These are phyloP conservation scores for Ophiostoma tasmaniense DNA, from an alignment of 2,329 filamentous ascomycete genomes.

Conservation along the genomic window DNA sequence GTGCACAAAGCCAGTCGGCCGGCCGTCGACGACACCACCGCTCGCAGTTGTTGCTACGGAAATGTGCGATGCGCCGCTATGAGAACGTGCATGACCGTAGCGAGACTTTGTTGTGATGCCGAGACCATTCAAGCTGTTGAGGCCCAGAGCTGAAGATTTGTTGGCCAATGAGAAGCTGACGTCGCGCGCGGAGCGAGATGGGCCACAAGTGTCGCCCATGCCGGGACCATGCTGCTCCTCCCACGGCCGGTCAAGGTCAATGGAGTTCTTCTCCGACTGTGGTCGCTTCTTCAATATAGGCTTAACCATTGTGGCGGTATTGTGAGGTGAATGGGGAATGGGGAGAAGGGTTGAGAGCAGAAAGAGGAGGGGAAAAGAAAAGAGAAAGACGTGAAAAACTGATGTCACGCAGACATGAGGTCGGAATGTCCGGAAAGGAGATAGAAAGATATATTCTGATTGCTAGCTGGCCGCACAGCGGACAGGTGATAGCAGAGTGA, in stretches of 20 bases:
- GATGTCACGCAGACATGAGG: constrained; percentile 4
- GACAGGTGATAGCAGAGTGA: background rate
- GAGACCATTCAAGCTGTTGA: background rate
- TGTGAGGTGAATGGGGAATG: constrained; percentile 17
- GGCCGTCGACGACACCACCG: constrained; percentile 34
- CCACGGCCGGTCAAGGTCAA: constrained; percentile 53
- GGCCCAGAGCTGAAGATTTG: constrained; percentile 18
- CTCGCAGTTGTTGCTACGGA: constrained; percentile 49
- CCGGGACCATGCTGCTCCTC: constrained; percentile 42
- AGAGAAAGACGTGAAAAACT: background rate
- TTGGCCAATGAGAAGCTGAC: constrained; percentile 36
- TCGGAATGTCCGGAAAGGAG: background rate
- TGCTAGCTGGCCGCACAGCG: background rate
- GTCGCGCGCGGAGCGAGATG: constrained; percentile 31
- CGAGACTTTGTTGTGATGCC: constrained; percentile 26
- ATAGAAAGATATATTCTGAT: background rate
- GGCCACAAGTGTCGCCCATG: constrained; percentile 26
- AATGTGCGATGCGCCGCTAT: constrained; percentile 49
- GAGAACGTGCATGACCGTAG: constrained; percentile 49
- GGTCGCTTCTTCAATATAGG: constrained; percentile 54
- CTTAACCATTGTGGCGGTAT: constrained; percentile 43
- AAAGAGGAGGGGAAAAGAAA: background rate
- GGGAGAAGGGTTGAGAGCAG: background rate
- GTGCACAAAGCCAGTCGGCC: constrained; percentile 48
- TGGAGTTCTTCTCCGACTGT: constrained; percentile 52